phyloP scores from a whole-genome alignment of 148 eudicot species.

The Cornus kousa region DNA sequence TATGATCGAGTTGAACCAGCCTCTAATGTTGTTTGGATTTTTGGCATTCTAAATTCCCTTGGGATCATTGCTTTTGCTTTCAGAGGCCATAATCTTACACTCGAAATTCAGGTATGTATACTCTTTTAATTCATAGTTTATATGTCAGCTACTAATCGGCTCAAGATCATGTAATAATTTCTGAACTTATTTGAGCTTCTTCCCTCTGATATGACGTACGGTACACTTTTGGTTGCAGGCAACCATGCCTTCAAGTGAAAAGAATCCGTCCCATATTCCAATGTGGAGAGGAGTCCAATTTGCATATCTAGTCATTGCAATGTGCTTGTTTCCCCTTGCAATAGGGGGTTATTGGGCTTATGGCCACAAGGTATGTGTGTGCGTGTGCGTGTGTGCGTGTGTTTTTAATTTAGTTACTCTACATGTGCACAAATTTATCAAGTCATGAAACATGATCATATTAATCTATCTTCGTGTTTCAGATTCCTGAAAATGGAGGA shows the following conservation, averaged over 20 bases:
- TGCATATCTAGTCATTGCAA: slow-evolving; percentile 12
- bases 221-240: slow-evolving; percentile 13
- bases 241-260: slow-evolving; percentile 26
- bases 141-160: too few species aligned
- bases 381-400: too few species aligned
- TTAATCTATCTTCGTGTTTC: neutral
- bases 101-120: slow-evolving; percentile 19
- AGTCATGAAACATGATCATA: too few species aligned
- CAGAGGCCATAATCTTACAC: slow-evolving; percentile 20
- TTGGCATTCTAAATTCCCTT: slow-evolving; percentile 3
- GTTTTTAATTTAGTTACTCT: too few species aligned
- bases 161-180: too few species aligned
- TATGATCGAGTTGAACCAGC: slow-evolving; percentile 3
- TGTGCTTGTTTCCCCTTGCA: slow-evolving; percentile 16
- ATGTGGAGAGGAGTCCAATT: slow-evolving; percentile 22
- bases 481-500: slow-evolving; percentile 37
- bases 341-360: slow-evolving; percentile 24
- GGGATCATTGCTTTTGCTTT: slow-evolving; percentile 23
- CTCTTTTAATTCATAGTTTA: too few species aligned
- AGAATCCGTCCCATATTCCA: slow-evolving; percentile 14
- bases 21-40: slow-evolving; percentile 15
- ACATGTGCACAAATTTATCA: too few species aligned
- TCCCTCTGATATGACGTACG: neutral
- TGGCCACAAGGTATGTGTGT: slow-evolving; percentile 4
- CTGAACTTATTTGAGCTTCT: too few species aligned